Evolutionary conservation across 73 alveolate genomes (phyloP).

Genomic region (Paramecium primaurelia): DNA sequence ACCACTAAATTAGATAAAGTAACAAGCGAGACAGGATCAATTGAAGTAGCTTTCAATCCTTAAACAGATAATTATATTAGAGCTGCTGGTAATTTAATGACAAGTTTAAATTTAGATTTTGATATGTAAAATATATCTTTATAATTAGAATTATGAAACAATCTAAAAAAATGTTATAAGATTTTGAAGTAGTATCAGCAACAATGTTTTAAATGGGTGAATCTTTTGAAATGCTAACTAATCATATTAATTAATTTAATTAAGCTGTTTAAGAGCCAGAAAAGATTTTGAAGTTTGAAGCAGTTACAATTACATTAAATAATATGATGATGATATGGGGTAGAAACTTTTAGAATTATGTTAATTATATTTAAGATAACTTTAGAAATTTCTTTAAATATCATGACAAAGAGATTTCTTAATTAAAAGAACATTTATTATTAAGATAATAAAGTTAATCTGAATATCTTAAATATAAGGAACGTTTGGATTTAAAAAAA

Average conservation of each 20-base stretch:
- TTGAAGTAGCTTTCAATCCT: background rate
- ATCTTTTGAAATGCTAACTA: background rate
- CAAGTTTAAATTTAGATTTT: background rate
- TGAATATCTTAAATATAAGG: background rate
- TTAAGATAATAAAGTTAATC: background rate
- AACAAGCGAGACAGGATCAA: background rate
- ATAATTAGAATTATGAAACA: background rate
- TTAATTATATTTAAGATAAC: background rate
- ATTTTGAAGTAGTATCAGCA: background rate
- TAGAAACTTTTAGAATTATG: background rate
- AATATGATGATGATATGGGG: slow-evolving; percentile 29
- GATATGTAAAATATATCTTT: background rate
- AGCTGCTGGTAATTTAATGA: background rate
- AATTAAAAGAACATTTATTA: background rate
- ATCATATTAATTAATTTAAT: background rate
- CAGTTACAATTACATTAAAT: background rate
- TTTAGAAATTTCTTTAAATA: slow-evolving; percentile 24
- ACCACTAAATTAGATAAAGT: slow-evolving; percentile 1
- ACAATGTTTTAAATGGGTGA: slow-evolving; percentile 33
- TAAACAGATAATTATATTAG: background rate
- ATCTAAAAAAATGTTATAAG: background rate
- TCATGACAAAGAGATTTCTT: background rate
- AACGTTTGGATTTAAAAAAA: background rate
- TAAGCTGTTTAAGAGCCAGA: background rate
- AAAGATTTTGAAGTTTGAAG: background rate